Conservation (phyloP, 2,329 filamentous ascomycete species). For the Microdochium bolleyi region DNA sequence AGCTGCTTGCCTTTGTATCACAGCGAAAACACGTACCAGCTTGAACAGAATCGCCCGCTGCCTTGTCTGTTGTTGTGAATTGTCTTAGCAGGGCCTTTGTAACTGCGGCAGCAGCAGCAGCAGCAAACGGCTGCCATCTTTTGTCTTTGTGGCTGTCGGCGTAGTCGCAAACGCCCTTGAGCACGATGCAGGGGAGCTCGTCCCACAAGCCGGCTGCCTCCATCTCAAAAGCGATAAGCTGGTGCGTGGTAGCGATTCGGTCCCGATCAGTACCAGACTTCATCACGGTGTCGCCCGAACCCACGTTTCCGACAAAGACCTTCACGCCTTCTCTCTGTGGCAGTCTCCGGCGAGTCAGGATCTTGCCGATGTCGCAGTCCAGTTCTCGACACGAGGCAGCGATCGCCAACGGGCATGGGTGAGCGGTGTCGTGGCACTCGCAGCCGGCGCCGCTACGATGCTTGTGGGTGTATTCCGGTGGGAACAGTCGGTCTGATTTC, state of each 20-base stretch:
- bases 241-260: conserved; percentile 9
- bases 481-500: not conserved
- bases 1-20: too few species aligned
- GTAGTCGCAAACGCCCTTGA: conserved; percentile 26
- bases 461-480: not conserved
- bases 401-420: not conserved
- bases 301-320: not conserved
- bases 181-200: conserved; percentile 16
- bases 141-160: conserved; percentile 24
- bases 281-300: conserved; percentile 14
- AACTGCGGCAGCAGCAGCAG: conserved; percentile 18
- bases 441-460: not conserved
- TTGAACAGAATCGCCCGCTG: not conserved
- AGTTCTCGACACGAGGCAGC: not conserved
- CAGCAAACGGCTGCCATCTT: conserved; percentile 22
- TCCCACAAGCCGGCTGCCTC: conserved; percentile 22
- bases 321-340: not conserved
- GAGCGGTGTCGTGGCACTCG: not conserved
- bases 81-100: conserved; percentile 16
- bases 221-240: conserved; percentile 22
- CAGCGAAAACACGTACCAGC: not conserved
- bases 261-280: conserved; percentile 19
- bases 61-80: not conserved
- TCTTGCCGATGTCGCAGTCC: not conserved
- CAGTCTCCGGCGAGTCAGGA: not conserved